A percentile compares a stretch with the other conserved stretches of the same genome.
These are phyloP conservation scores for Mycena epipterygia DNA, from an alignment of 768 basidiomycete species.

Conservation along the genomic window DNA sequence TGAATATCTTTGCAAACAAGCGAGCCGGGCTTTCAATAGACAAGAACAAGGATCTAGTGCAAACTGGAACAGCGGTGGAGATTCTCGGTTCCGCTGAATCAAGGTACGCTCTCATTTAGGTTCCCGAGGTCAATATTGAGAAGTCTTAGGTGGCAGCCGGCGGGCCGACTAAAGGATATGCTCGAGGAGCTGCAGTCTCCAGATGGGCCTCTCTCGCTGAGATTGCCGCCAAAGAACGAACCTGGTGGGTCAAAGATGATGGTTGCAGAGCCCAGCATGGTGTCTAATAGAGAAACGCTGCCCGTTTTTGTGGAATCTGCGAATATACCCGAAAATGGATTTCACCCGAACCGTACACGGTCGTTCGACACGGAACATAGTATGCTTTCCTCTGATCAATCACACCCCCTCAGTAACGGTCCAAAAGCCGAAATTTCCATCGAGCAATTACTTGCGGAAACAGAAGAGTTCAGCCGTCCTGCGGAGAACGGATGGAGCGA, in stretches of 20 bases:
- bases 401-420: not conserved
- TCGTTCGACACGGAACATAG: not conserved
- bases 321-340: not conserved
- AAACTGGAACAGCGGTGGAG: conserved; percentile 2
- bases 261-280: not conserved
- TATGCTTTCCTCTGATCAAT: not conserved
- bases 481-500: not conserved
- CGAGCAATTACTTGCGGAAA: conserved; percentile 18
- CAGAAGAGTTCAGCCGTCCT: not conserved
- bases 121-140: not conserved
- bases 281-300: not conserved
- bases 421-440: not conserved
- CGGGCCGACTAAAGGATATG: conserved; percentile 22
- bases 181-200: conserved; percentile 21
- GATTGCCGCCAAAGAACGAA: not conserved
- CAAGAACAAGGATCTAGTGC: not conserved
- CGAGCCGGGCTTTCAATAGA: conserved; percentile 11
- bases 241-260: not conserved
- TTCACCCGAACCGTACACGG: no score
- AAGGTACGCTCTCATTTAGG: not conserved
- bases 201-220: conserved; percentile 8
- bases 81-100: conserved; percentile 10
- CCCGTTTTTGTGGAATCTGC: not conserved
- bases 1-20: conserved; percentile 2
- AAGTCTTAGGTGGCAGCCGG: not conserved